These are phyloP conservation scores for Crithidia brevicula DNA, from an alignment of 208 protist species.

Conservation along the genomic window DNA sequence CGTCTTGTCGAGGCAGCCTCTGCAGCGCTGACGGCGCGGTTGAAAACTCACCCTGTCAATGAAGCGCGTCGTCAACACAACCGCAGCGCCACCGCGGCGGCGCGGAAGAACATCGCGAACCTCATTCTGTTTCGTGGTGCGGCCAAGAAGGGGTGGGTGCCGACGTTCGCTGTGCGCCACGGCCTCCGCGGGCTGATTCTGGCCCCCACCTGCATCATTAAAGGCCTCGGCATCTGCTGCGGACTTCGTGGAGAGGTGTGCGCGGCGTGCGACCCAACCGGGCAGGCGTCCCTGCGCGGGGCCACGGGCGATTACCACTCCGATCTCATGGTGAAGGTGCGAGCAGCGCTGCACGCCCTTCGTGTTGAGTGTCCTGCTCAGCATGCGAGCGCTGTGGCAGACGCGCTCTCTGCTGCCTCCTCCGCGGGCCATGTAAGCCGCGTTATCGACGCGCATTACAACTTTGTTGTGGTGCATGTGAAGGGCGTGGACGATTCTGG, in stretches of 20 bases:
- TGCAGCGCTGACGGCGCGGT: constrained; percentile 34
- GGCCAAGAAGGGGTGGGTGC: constrained; percentile 69
- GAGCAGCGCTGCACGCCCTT: constrained; percentile 44
- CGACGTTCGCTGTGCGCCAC: constrained; percentile 61
- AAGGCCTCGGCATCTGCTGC: constrained; percentile 66
- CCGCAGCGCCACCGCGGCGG: constrained; percentile 9
- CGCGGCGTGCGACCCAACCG: constrained; percentile 21
- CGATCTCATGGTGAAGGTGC: constrained; percentile 55
- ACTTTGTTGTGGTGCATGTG: constrained; percentile 76
- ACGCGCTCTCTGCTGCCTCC: not conserved
- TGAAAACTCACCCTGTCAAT: constrained; percentile 67
- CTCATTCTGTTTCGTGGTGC: constrained; percentile 70
- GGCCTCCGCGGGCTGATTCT: constrained; percentile 62
- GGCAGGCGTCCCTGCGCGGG: constrained; percentile 26
- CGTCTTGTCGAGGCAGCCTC: constrained; percentile 70
- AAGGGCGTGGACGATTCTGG: constrained; percentile 78
- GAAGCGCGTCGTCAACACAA: constrained; percentile 37
- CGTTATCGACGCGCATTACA: constrained; percentile 26
- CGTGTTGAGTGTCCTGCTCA: constrained; percentile 29
- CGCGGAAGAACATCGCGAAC: constrained; percentile 56
- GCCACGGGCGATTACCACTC: constrained; percentile 65
- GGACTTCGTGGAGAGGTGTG: constrained; percentile 35
- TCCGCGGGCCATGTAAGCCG: constrained; percentile 5
- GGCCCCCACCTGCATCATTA: constrained; percentile 77
- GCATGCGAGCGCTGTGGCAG: constrained; percentile 9